Percentiles rank a stretch among this genome's conserved stretches.
phyloP scores from a whole-genome alignment of 768 basidiomycete species.

The Coprinopsis cinerea region DNA sequence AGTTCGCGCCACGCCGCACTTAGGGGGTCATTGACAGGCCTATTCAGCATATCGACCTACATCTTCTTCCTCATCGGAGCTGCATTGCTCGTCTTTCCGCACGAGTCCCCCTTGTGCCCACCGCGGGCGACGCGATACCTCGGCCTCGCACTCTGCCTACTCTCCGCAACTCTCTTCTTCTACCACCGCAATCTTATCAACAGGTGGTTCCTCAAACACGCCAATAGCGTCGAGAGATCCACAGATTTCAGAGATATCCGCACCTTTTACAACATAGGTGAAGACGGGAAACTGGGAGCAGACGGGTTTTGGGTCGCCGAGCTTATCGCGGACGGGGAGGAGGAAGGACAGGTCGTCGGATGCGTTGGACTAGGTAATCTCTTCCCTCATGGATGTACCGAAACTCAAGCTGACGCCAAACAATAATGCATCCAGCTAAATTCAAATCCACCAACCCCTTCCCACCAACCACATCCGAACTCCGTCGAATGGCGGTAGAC shows the following conservation, averaged over 20 bases:
- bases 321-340: background rate
- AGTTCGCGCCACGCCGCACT: background rate
- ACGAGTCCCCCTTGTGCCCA: background rate
- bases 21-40: background rate
- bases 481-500: conserved; percentile 19
- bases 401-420: background rate
- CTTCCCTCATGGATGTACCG: background rate
- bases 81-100: too few relatives aligned
- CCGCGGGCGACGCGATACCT: too few relatives aligned
- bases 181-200: background rate
- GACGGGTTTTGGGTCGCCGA: conserved; percentile 3
- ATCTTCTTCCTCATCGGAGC: background rate
- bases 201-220: background rate
- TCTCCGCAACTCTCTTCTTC: background rate
- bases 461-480: conserved; percentile 4
- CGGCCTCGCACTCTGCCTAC: background rate
- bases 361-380: conserved; percentile 2
- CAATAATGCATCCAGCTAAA: background rate
- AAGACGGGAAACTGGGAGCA: background rate
- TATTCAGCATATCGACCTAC: background rate
- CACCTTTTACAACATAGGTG: background rate
- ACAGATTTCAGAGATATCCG: background rate
- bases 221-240: background rate
- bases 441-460: background rate
- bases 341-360: background rate